Evolutionary conservation across 2,329 filamentous ascomycete species (phyloP).

Genomic region (Hysterium pulicare): DNA sequence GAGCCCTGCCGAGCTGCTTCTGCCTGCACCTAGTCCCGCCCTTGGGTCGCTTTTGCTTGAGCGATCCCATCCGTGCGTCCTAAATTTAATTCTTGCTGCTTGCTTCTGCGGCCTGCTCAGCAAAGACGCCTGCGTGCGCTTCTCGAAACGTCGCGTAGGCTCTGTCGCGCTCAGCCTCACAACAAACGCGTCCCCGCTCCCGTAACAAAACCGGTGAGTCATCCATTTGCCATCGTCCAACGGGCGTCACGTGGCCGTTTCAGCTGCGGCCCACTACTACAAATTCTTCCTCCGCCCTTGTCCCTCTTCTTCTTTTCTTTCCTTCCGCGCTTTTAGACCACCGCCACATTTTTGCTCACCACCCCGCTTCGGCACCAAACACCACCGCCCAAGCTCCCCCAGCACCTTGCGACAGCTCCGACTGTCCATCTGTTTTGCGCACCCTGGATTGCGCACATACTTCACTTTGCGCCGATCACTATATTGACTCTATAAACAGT

Average conservation of each 20-base stretch:
- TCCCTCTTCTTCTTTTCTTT: neutral
- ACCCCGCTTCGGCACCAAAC: neutral
- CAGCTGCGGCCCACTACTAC: neutral
- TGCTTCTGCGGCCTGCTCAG: too few relatives aligned
- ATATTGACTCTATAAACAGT: neutral
- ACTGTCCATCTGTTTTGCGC: too few relatives aligned
- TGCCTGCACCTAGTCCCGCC: neutral
- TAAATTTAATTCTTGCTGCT: slow-evolving; percentile 1
- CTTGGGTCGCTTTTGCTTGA: slow-evolving; percentile 1
- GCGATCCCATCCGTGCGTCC: too few relatives aligned
- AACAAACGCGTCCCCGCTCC: slow-evolving; percentile 1
- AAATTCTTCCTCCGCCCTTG: neutral
- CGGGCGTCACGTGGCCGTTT: neutral
- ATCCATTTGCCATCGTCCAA: neutral
- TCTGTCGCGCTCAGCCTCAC: neutral
- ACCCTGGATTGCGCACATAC: too few relatives aligned
- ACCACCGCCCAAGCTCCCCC: neutral
- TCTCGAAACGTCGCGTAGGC: too few relatives aligned
- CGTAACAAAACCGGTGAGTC: neutral
- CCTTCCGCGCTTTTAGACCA: neutral
- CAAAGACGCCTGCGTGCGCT: too few relatives aligned
- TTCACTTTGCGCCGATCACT: too few relatives aligned
- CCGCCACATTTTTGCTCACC: neutral
- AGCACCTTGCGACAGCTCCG: neutral
- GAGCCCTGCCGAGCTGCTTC: neutral